A percentile compares a stretch with the other conserved stretches of the same genome.
Evolutionary conservation across 768 basidiomycete genomes (phyloP).

Genomic region (Tylopilus sp.): DNA sequence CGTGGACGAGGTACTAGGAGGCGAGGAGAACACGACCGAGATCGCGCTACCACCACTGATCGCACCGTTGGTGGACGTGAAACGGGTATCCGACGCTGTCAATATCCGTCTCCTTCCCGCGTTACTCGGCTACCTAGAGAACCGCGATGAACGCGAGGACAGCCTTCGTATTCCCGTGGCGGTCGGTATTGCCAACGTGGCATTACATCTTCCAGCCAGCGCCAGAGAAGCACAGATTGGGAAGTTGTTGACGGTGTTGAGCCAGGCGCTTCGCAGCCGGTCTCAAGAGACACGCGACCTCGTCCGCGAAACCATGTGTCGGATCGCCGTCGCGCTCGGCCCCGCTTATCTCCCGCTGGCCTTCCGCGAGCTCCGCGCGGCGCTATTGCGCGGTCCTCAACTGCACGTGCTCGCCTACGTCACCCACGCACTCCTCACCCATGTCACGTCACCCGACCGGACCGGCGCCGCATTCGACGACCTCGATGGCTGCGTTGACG

Average conservation of each 20-base stretch:
- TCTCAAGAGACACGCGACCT: conserved; percentile 92
- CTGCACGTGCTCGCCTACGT: conserved; percentile 88
- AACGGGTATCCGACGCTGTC: conserved; percentile 69
- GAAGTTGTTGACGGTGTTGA: conserved; percentile 76
- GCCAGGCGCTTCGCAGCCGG: conserved; percentile 88
- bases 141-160: conserved; percentile 81
- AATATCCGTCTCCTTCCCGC: conserved; percentile 72
- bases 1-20: conserved; percentile 27
- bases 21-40: conserved; percentile 22
- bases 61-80: conserved; percentile 15
- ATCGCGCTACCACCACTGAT: background rate
- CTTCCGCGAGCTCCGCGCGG: conserved; percentile 77
- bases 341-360: conserved; percentile 68
- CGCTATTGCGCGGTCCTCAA: conserved; percentile 88
- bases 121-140: conserved; percentile 77
- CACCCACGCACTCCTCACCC: conserved; percentile 76
- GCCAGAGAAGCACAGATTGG: conserved; percentile 65
- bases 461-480: conserved; percentile 50
- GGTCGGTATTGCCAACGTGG: conserved; percentile 81
- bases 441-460: conserved; percentile 62
- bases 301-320: conserved; percentile 76
- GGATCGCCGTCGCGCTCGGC: conserved; percentile 71
- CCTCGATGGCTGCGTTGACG: conserved; percentile 75
- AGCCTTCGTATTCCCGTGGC: conserved; percentile 84
- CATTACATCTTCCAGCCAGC: conserved; percentile 68